Evolutionary conservation across 805 yeast genomes (phyloP), one percentile per base, ranked within the genome.

Genomic region (Sugiyamaella marilandica): DNA sequence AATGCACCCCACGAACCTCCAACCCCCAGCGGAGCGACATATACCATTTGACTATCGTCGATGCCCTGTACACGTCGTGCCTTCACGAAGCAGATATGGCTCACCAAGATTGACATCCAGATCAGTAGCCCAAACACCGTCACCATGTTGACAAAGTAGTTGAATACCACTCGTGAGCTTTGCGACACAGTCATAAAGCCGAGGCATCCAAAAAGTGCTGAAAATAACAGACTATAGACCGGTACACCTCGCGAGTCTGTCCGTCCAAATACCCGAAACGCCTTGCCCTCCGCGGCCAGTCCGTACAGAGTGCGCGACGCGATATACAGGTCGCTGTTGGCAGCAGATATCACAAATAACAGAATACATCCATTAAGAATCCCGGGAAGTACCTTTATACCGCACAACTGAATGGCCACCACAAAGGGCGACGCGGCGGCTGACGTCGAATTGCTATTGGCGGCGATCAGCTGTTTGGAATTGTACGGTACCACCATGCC

Each of bases 281-380:
- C 89, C 64, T 81, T 81, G 7, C 88, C 87, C 60, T 84, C 85
- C 49, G 80, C 77, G 1, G 94, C 79, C 58, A 87, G 71, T 36
- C 87, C 86, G 64, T 84, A 86, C 18, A 84, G 70, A 10, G 86
- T 81, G 76, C 95, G 78, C 16, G 94, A 81, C 31, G 87, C 86
- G 65, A 83, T 82, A 70, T 85, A 85, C 64, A 87, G 74, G 69
- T 84, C 90, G 1, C 90, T 83, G 70, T 86, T 87, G 10, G 87
- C 83, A 45, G 95, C 95, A 10, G 92, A 84, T 64, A 86, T 79
- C 54, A 87, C 90, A 58, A 86, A 85, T 41, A 85, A 69, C 64
- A 89, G 69, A 59, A 89, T 84, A 66, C 87, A 82, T 1, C 84
- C 92, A 66, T 89, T 89, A 62, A 89, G 74, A 47, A 89, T 76